These are phyloP conservation scores for Monsonia emarginata DNA, from an alignment of 441 rosid species.

Conservation along the genomic window DNA sequence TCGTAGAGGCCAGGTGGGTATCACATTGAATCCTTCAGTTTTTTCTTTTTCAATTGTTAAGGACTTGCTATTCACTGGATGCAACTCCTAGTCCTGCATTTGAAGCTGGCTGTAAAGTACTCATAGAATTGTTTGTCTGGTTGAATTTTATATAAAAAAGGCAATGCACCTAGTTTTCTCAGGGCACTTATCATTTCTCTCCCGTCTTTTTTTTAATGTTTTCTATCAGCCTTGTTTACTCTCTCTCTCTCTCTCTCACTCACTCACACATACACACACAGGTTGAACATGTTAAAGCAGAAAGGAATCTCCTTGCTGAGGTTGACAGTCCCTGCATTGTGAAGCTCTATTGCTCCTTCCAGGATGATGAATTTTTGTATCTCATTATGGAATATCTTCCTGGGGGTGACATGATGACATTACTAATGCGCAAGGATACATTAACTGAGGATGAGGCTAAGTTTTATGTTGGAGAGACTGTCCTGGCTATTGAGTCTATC, in stretches of 20 bases:
- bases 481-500: slow-evolving; percentile 28
- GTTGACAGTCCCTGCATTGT: slow-evolving; percentile 25
- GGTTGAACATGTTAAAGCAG: slow-evolving; percentile 25
- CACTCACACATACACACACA: no score
- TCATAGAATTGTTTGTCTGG: neutral
- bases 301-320: slow-evolving; percentile 27
- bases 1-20: slow-evolving; percentile 22
- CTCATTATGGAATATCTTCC: slow-evolving; percentile 26
- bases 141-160: neutral
- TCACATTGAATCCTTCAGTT: neutral
- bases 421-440: slow-evolving; percentile 26
- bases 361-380: slow-evolving; percentile 21
- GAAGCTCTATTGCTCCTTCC: slow-evolving; percentile 24
- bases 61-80: neutral
- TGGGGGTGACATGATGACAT: slow-evolving; percentile 27
- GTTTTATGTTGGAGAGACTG: slow-evolving; percentile 23
- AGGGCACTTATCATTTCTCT: neutral
- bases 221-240: neutral
- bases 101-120: neutral
- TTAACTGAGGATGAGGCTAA: slow-evolving; percentile 21
- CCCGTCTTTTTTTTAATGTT: neutral
- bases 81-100: neutral
- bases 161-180: neutral
- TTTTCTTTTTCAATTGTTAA: neutral
- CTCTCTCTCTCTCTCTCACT: no score